Conservation (phyloP, 2,329 filamentous ascomycete genomes). For the Aspergillus udagawae region DNA sequence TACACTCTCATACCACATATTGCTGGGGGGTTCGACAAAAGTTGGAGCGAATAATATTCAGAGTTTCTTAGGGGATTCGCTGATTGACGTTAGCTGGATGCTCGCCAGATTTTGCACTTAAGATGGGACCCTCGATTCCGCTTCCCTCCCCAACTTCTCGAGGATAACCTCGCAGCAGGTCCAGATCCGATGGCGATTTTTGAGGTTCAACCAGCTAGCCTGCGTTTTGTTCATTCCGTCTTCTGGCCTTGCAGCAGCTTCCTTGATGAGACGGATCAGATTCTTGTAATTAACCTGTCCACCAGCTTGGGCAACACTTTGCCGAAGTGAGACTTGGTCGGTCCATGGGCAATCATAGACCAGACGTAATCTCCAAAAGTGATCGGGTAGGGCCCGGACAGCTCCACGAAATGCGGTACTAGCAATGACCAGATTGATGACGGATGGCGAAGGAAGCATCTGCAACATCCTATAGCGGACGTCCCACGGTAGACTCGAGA, state of each 20-base stretch:
- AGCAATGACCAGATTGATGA: not conserved
- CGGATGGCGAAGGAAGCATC: not conserved
- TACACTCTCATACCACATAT: not conserved
- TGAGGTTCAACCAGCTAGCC: not conserved
- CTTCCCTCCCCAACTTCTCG: constrained; percentile 5
- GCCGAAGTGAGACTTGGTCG: not conserved
- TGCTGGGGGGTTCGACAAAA: not conserved
- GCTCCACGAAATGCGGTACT: not conserved
- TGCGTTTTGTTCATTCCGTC: not conserved
- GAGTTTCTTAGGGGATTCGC: not conserved
- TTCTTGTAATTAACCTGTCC: not conserved
- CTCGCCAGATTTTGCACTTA: not conserved
- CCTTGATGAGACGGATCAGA: not conserved
- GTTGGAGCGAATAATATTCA: not conserved
- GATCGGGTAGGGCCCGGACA: not conserved
- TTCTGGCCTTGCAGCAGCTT: not conserved
- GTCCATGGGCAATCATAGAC: not conserved
- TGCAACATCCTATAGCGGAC: constrained; percentile 1
- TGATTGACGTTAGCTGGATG: not conserved
- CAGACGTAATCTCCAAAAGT: constrained; percentile 3
- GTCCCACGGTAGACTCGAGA: not conserved
- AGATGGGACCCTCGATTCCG: not conserved
- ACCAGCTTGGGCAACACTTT: not conserved
- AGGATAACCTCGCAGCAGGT: constrained; percentile 5
- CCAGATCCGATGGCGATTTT: constrained; percentile 4